Base-by-base conservation (phyloP, 2,329 filamentous ascomycete species). In the Cadophora sp. region DNA sequence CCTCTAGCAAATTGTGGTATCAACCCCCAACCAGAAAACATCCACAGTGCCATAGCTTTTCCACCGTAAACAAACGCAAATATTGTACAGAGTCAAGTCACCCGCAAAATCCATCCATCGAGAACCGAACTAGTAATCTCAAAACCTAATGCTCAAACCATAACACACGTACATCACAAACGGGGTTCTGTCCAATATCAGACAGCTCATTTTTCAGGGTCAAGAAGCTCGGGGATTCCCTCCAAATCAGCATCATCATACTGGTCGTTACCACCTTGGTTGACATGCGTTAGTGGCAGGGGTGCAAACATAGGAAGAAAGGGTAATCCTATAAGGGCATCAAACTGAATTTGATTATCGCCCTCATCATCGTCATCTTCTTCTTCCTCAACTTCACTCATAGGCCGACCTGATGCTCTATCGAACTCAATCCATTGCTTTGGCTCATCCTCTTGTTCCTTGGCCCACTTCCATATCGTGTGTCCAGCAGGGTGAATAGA, bases 401-500 rank as follows among this genome's bases (percentile, higher is more conserved):
- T 58, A 6, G 58, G 64, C 11, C 41, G 39, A 18, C 66, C 62
- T 14, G 47, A 56, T 6, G 14, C 48, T 24, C 56, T 51, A 50
- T 73, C 60, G 55, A 70, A 73, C 65, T 73, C 71, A 13, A 70
- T 67, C 71, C 71, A 73, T 20, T 33, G n/a, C 56, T 64, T 71
- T 33, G 64, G 58, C 11, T 59, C 33, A n/a, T 58, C n/a, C 18
- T 66, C 48, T 18, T 48, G 33, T n/a, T 62, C 60, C 20, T 55
- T 41, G 20, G 66, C 65, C 63, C 63, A 71, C 50, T 72, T 72
- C 69, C 69, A 72, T n/a, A 71, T 64, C 16, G 71, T 72, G 8
- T 14, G 22, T 14, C 66, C 69, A 27, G 45, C 51, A 2, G 66
- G 27, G 45, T 66, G 67, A n/a, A 20, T 48, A 18, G 71, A 70